Conservation (phyloP, 139 green algal genomes). For the Deuterostichococcus epilithicus region DNA sequence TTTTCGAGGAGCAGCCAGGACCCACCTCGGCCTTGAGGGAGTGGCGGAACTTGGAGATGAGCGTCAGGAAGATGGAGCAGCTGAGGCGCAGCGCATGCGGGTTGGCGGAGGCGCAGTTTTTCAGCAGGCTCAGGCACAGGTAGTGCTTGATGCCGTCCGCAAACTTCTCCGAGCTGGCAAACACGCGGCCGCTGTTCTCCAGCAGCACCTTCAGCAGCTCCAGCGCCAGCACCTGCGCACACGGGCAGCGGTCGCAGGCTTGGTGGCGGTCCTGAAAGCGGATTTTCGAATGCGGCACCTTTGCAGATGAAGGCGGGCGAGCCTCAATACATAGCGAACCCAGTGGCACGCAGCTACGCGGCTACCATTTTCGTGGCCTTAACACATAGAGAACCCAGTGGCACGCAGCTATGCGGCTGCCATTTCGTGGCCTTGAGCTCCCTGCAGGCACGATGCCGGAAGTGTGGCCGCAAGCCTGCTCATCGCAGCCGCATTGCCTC, state of each 20-base stretch:
- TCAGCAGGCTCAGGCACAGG: slow-evolving; percentile 92
- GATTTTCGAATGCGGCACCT: too few species aligned
- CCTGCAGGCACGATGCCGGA: too few species aligned
- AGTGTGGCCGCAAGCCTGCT: too few species aligned
- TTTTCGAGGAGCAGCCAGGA: not conserved
- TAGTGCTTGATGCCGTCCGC: slow-evolving; percentile 88
- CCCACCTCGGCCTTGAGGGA: slow-evolving; percentile 79
- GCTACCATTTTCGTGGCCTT: too few species aligned
- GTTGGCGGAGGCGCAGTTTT: slow-evolving; percentile 76
- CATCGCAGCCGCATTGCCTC: not conserved
- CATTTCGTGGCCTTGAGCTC: not conserved
- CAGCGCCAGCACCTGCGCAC: slow-evolving; percentile 79
- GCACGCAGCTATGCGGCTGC: too few species aligned
- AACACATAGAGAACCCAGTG: not conserved
- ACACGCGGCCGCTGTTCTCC: slow-evolving; percentile 87
- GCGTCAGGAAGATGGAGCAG: slow-evolving; percentile 89
- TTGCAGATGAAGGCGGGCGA: not conserved
- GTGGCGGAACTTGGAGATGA: slow-evolving; percentile 78
- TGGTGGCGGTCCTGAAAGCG: too few species aligned
- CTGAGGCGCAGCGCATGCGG: slow-evolving; percentile 58
- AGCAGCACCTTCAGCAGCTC: slow-evolving; percentile 96
- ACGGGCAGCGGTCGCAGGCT: too few species aligned
- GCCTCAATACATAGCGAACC: not conserved
- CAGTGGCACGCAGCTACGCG: not conserved
- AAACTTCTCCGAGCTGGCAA: slow-evolving; percentile 78